Evolutionary conservation across 148 eudicot genomes (phyloP).

Genomic region (Vaccinium darrowii): DNA sequence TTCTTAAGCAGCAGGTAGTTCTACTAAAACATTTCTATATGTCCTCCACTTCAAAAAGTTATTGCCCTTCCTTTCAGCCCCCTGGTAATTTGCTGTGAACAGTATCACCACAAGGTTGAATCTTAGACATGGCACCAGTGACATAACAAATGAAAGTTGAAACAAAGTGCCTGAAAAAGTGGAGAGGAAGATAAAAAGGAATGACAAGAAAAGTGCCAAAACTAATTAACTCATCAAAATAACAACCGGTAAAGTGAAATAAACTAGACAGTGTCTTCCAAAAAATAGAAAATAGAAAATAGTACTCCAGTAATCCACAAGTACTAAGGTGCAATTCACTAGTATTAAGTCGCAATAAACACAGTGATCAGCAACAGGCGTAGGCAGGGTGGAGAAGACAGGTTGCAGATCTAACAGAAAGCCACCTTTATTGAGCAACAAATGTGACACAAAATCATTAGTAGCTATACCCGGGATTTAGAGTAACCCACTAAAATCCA

Average conservation of each 20-base stretch:
- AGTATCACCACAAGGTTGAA: background rate
- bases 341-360: background rate
- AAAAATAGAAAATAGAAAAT: background rate
- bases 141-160: background rate
- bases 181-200: background rate
- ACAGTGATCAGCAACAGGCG: background rate
- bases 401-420: background rate
- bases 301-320: background rate
- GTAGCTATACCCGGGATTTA: background rate
- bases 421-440: background rate
- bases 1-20: background rate
- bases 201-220: background rate
- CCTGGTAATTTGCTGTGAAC: background rate
- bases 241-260: too few species aligned
- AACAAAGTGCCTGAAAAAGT: background rate
- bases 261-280: background rate
- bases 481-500: background rate
- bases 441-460: background rate
- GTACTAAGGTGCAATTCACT: background rate
- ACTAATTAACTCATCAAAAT: background rate
- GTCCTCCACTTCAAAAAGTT: background rate
- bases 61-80: background rate
- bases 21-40: background rate
- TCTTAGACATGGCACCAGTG: background rate
- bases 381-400: background rate